These are phyloP conservation scores for Microthyrium microscopicum DNA, from an alignment of 2,329 filamentous ascomycete species.

Conservation along the genomic window DNA sequence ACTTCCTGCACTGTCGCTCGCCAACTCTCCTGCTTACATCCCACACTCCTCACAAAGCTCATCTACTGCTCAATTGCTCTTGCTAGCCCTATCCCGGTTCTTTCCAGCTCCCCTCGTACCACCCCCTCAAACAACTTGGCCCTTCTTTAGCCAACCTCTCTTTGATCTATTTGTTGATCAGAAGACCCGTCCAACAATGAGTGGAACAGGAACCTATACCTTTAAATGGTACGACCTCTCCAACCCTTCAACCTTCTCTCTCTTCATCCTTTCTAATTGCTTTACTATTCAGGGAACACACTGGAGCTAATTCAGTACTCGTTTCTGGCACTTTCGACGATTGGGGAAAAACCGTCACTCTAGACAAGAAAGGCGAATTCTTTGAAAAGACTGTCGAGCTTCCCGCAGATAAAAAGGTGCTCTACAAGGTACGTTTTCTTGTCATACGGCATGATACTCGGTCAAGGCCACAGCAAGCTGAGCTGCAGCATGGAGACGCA, in stretches of 20 bases:
- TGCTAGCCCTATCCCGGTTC: too few relatives aligned
- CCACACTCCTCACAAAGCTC: too few relatives aligned
- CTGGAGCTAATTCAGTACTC: conserved; percentile 62
- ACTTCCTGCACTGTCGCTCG: too few relatives aligned
- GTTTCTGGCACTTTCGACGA: conserved; percentile 93
- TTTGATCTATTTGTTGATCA: too few relatives aligned
- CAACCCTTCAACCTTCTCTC: conserved; percentile 11
- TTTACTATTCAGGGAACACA: conserved; percentile 50
- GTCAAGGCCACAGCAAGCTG: background rate
- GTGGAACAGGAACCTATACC: conserved; percentile 50
- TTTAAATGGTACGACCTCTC: conserved; percentile 47
- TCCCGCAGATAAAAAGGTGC: conserved; percentile 52
- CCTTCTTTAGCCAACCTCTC: too few relatives aligned
- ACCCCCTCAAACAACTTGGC: too few relatives aligned
- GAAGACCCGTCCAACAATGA: background rate
- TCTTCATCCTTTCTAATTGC: conserved; percentile 10
- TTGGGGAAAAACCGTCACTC: conserved; percentile 74
- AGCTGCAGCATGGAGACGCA: too few relatives aligned
- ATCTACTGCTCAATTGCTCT: too few relatives aligned
- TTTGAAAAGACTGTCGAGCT: conserved; percentile 74
- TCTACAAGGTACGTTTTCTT: conserved; percentile 66
- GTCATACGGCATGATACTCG: conserved; percentile 1
- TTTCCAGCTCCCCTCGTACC: too few relatives aligned
- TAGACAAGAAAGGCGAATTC: conserved; percentile 55
- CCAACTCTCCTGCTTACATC: too few relatives aligned